A percentile compares a stretch with the other conserved stretches of the same genome.
Evolutionary conservation across 495 filamentous ascomycete genomes (phyloP).

Genomic region (Lepidopterella palustris): DNA sequence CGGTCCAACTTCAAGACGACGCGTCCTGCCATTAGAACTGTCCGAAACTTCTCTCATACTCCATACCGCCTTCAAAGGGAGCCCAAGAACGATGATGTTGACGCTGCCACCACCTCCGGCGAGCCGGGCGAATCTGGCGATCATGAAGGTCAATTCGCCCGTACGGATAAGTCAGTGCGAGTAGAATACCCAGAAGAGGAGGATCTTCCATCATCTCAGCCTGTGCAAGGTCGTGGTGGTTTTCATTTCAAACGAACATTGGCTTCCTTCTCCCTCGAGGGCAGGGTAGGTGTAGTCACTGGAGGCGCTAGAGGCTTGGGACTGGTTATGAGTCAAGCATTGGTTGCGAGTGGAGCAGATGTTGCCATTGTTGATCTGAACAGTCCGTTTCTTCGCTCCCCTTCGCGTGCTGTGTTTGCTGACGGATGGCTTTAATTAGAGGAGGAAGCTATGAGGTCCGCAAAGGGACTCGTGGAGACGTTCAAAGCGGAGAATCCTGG

Average conservation of each 20-base stretch:
- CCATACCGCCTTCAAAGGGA: constrained; percentile 14
- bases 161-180: constrained; percentile 68
- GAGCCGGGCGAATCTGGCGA: constrained; percentile 33
- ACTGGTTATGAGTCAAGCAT: constrained; percentile 84
- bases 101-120: constrained; percentile 30
- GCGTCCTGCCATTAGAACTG: constrained; percentile 1
- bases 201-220: constrained; percentile 56
- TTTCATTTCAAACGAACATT: constrained; percentile 65
- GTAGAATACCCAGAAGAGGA: constrained; percentile 69
- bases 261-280: constrained; percentile 71
- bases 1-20: constrained; percentile 3
- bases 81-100: constrained; percentile 16
- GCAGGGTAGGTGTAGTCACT: constrained; percentile 70
- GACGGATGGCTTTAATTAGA: constrained; percentile 41
- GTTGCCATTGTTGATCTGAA: constrained; percentile 91
- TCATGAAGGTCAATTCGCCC: constrained; percentile 55
- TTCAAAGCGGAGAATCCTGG: constrained; percentile 74
- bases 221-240: constrained; percentile 66
- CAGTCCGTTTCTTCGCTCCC: constrained; percentile 49
- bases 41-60: constrained; percentile 12
- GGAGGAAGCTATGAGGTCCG: constrained; percentile 76
- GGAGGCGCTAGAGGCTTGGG: constrained; percentile 82
- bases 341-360: constrained; percentile 80
- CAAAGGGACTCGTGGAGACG: constrained; percentile 59
- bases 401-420: neutral